Conservation (phyloP, 169 alveolate genomes). For the Plasmodium falciparum region DNA sequence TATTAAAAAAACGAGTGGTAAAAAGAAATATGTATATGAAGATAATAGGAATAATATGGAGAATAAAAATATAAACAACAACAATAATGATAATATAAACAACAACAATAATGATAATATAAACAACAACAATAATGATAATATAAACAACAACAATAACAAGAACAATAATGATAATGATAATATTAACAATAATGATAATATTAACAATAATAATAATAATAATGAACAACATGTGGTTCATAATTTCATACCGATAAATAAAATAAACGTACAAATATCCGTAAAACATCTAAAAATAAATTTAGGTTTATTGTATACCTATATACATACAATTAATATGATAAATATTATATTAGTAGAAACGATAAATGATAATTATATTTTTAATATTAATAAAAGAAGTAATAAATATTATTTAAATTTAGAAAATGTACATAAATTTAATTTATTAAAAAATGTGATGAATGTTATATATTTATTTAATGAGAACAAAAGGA, state of each 20-base stretch:
- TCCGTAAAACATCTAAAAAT: not conserved
- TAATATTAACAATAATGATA: not conserved
- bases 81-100: not conserved
- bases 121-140: not conserved
- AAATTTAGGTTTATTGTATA: constrained; percentile 34
- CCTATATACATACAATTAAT: not conserved
- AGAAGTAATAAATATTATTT: constrained; percentile 24
- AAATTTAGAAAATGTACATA: constrained; percentile 2
- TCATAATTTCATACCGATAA: not conserved
- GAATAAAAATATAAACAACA: not conserved
- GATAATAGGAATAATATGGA: too few relatives aligned
- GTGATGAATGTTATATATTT: not conserved
- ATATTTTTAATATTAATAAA: not conserved
- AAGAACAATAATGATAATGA: not conserved
- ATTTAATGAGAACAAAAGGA: not conserved
- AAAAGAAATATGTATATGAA: too few relatives aligned
- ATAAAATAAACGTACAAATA: constrained; percentile 1
- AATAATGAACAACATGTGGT: not conserved
- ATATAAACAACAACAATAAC: not conserved
- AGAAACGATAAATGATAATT: not conserved
- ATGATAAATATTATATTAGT: constrained; percentile 15
- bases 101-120: not conserved
- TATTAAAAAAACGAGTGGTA: too few relatives aligned
- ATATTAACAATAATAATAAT: not conserved
- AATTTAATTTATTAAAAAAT: constrained; percentile 10